Evolutionary conservation across 2,329 filamentous ascomycete genomes (phyloP).

Genomic region (Aspergillus felis): DNA sequence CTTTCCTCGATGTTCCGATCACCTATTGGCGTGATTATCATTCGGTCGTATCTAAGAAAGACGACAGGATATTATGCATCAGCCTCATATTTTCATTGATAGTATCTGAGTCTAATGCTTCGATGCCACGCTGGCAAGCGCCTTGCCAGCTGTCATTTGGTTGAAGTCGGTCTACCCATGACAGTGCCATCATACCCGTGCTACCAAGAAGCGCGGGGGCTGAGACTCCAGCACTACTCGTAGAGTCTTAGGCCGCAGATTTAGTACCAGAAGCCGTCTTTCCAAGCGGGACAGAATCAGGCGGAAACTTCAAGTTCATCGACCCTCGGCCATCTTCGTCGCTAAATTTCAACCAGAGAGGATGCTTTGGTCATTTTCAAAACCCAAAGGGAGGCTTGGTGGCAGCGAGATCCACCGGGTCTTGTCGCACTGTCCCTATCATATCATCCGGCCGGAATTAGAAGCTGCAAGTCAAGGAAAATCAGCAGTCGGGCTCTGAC

Average conservation of each 20-base stretch:
- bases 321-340: neutral
- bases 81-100: neutral
- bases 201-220: conserved; percentile 18
- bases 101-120: neutral
- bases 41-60: neutral
- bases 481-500: conserved; percentile 29
- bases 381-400: conserved; percentile 11
- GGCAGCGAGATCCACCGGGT: conserved; percentile 19
- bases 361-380: conserved; percentile 7
- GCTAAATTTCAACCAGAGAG: neutral
- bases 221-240: conserved; percentile 4
- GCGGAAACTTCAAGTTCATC: conserved; percentile 4
- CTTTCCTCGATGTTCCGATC: neutral
- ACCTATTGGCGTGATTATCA: neutral
- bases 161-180: conserved; percentile 14
- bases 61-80: neutral
- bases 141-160: conserved; percentile 24
- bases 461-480: conserved; percentile 25
- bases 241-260: neutral
- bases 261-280: conserved; percentile 9
- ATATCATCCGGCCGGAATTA: conserved; percentile 16
- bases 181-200: conserved; percentile 14
- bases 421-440: conserved; percentile 14
- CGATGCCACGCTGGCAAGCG: conserved; percentile 27
- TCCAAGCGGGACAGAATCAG: conserved; percentile 6